Percentiles rank a stretch among this genome's conserved stretches.
phyloP scores from a whole-genome alignment of 208 protist species.

The Spongospora subterranea region DNA sequence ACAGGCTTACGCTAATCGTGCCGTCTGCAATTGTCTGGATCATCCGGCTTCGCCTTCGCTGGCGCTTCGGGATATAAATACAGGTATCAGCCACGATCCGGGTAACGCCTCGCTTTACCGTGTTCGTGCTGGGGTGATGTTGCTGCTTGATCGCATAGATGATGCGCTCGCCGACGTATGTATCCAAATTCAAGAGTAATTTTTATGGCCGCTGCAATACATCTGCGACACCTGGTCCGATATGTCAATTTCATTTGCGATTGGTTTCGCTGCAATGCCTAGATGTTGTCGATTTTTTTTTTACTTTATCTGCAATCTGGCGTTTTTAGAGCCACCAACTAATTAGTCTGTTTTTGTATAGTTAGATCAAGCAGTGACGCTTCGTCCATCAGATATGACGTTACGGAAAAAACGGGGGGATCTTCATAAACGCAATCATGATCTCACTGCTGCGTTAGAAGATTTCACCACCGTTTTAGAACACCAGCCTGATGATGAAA shows the following conservation, averaged over 20 bases:
- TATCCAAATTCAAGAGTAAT: too few relatives aligned
- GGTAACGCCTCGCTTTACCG: slow-evolving; percentile 12
- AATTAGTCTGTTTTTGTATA: too few relatives aligned
- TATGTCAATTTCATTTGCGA: too few relatives aligned
- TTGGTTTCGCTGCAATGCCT: too few relatives aligned
- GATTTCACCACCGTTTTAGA: slow-evolving; percentile 17
- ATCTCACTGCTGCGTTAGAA: not conserved
- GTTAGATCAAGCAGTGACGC: not conserved
- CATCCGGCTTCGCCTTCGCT: slow-evolving; percentile 1
- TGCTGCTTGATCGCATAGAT: slow-evolving; percentile 46
- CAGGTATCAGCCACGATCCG: not conserved
- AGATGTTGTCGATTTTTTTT: not conserved
- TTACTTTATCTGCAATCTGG: too few relatives aligned
- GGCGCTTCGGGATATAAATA: not conserved
- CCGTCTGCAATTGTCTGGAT: slow-evolving; percentile 49
- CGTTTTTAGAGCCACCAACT: too few relatives aligned
- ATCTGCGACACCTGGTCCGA: too few relatives aligned
- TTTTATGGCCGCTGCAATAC: too few relatives aligned
- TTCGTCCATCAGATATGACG: slow-evolving; percentile 14
- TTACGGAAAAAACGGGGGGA: not conserved
- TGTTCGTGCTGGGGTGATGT: not conserved
- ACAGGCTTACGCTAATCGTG: slow-evolving; percentile 52
- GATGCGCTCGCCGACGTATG: not conserved
- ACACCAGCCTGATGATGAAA: not conserved
- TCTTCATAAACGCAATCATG: not conserved